Evolutionary conservation across 768 basidiomycete species (phyloP).

Genomic region (Lentinus tigrinus): DNA sequence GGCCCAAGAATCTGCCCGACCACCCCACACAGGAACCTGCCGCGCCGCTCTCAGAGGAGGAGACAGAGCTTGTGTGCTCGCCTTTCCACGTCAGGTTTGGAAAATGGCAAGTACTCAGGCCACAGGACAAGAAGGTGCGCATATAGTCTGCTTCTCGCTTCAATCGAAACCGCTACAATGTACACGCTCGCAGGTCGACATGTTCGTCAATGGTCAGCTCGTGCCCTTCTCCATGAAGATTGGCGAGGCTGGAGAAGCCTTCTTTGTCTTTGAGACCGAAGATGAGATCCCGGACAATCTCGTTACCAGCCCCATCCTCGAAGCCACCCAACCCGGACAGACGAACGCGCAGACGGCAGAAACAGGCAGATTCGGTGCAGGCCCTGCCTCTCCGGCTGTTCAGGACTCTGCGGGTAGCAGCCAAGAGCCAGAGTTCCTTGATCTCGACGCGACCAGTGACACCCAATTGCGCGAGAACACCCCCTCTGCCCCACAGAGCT

Average conservation of each 20-base stretch:
- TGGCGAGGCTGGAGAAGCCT: constrained; percentile 97
- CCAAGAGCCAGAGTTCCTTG: constrained; percentile 79
- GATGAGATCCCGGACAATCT: constrained; percentile 91
- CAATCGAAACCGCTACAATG: background rate
- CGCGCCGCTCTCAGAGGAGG: constrained; percentile 33
- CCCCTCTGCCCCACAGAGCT: background rate
- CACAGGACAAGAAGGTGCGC: constrained; percentile 87
- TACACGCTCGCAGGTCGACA: constrained; percentile 61
- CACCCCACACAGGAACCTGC: constrained; percentile 2
- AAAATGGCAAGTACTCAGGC: constrained; percentile 92
- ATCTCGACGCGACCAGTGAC: constrained; percentile 57
- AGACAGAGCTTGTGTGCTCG: constrained; percentile 77
- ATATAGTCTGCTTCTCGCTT: background rate
- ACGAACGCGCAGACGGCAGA: constrained; percentile 27
- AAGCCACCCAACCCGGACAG: constrained; percentile 50
- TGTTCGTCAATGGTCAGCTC: constrained; percentile 80
- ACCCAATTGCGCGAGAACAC: background rate
- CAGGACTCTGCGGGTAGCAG: constrained; percentile 31
- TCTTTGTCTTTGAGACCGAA: constrained; percentile 97
- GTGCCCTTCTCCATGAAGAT: constrained; percentile 98
- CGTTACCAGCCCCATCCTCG: constrained; percentile 88
- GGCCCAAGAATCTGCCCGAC: constrained; percentile 36
- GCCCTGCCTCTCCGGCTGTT: constrained; percentile 19
- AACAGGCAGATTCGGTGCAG: constrained; percentile 40
- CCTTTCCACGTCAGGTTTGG: constrained; percentile 98